Evolutionary conservation across 192 early-diverging fungal species (phyloP).

Genomic region (Lobosporangium transversale): DNA sequence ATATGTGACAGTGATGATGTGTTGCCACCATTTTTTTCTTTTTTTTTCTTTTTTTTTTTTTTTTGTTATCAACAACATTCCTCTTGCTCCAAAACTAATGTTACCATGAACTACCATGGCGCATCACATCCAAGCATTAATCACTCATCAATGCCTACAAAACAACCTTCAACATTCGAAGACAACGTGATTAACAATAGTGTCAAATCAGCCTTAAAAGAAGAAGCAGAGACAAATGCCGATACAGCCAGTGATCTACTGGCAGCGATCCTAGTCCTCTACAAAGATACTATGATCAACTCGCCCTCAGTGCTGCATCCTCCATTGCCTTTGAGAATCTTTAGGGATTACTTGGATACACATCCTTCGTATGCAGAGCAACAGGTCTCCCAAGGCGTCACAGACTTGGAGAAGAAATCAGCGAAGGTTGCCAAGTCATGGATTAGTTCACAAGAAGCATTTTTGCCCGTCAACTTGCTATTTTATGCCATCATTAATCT

Average conservation of each 20-base stretch:
- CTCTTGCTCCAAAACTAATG: conserved; percentile 15
- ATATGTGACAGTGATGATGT: background rate
- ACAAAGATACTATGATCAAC: conserved; percentile 11
- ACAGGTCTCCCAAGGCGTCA: background rate
- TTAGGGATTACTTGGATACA: background rate
- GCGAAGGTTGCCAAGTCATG: background rate
- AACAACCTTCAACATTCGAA: too few species aligned
- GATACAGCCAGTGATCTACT: conserved; percentile 13
- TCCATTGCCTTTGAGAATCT: background rate
- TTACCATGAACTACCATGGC: background rate
- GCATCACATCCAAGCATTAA: background rate
- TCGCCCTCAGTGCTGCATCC: background rate
- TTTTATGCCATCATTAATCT: conserved; percentile 29
- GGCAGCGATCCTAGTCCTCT: conserved; percentile 27
- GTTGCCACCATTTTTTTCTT: conserved; percentile 23
- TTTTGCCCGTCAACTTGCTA: background rate
- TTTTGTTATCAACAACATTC: too few species aligned
- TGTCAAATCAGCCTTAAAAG: too few species aligned
- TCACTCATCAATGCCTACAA: too few species aligned
- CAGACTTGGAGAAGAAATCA: background rate
- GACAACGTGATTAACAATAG: too few species aligned
- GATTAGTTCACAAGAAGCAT: background rate
- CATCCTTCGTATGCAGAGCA: background rate
- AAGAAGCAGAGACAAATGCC: too few species aligned
- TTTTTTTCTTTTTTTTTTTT: background rate